Evolutionary conservation across 768 basidiomycete species (phyloP), one percentile per base, ranked within the genome.

Genomic region (Mycena vulgaris): DNA sequence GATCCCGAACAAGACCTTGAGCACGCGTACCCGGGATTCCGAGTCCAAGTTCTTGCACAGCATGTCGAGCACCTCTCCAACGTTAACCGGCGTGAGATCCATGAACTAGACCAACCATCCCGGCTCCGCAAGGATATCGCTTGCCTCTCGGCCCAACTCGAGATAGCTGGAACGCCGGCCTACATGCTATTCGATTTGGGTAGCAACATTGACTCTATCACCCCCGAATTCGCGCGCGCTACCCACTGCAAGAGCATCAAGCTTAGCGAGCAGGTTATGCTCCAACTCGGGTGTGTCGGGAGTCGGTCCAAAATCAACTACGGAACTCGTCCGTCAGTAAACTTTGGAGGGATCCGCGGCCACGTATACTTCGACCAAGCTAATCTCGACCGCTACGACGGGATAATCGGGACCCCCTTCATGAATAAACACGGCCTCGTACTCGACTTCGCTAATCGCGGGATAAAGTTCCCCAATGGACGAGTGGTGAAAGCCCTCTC

Each of bases 291-390:
- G 1, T 64, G 63, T 14, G 40, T 31, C 7, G 63, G 63, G 2
- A 64, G 63, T 30, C 27, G 52, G 0, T 64, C 63, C 0, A 55
- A 42, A n/a, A 64, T 64, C 1, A 53, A n/a, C n/a, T 64, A n/a
- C 19, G 63, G 63, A 0, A 42, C 63, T 6, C 51, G 63, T 0
- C 27, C 49, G 0, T 13, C 63, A 0, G 52, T 64, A 0, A 42
- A 64, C 14, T 64, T 64, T 17, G 63, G 63, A 0, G 63, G 63
- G 0, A 45, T 64, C 0, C 19, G 10, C 8, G 63, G 63, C 2
- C 63, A 64, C 28, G 39, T 55, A 13, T 64, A 64, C 40, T 63
- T 63, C 30, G 62, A 63, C 8, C 30, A 37, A 21, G 63, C 28
- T 1, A 64, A 64, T 30, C 40, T 64, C 0, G 63, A 64, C 19